These are phyloP conservation scores for Termitomyces titanicus DNA, from an alignment of 768 basidiomycete species.

Conservation along the genomic window DNA sequence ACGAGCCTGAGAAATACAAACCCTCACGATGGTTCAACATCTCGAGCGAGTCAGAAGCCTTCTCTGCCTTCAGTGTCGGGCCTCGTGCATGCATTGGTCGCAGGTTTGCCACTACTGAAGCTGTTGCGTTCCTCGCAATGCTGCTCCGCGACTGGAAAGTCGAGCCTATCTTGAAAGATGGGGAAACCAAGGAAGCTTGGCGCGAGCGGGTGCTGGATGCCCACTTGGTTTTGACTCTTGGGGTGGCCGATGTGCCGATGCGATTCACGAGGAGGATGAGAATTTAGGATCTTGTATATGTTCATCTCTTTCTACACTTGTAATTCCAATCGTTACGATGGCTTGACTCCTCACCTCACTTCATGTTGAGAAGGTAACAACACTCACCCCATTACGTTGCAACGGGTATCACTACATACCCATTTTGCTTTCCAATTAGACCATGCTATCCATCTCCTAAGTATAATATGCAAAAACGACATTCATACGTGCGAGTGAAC, in stretches of 20 bases:
- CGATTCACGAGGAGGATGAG: slow-evolving; percentile 25
- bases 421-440: no score
- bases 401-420: no score
- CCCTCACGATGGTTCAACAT: slow-evolving; percentile 50
- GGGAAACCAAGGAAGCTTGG: slow-evolving; percentile 39
- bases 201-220: slow-evolving; percentile 32
- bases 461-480: no score
- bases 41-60: slow-evolving; percentile 36
- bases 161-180: slow-evolving; percentile 36
- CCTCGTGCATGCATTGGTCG: slow-evolving; percentile 53
- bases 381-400: no score
- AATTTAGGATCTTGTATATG: neutral
- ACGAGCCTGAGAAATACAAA: slow-evolving; percentile 42
- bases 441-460: no score
- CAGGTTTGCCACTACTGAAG: slow-evolving; percentile 51
- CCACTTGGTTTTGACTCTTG: slow-evolving; percentile 31
- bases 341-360: no score
- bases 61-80: slow-evolving; percentile 48
- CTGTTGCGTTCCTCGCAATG: slow-evolving; percentile 48
- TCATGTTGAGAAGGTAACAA: no score
- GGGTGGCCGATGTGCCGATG: slow-evolving; percentile 29
- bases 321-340: neutral
- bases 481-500: no score
- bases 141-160: slow-evolving; percentile 52
- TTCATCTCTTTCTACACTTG: no score